Conservation (phyloP, 805 yeast genomes). For the Candida dajiaensis region DNA sequence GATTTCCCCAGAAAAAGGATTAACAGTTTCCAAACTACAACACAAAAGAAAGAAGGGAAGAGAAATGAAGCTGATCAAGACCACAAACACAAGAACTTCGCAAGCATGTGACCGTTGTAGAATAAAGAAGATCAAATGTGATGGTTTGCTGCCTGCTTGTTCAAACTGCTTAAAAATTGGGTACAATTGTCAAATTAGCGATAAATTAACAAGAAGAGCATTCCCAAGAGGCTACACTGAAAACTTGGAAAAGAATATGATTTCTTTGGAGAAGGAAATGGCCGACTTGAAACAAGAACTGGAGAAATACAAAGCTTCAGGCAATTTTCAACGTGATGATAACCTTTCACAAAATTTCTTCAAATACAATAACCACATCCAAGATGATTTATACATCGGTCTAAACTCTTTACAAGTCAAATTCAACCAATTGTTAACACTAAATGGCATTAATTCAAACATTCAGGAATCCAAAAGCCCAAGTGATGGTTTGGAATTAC, state of each 20-base stretch:
- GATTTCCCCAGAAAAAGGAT: background rate
- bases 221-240: slow-evolving; percentile 81
- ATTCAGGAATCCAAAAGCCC: slow-evolving; percentile 27
- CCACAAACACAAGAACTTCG: slow-evolving; percentile 42
- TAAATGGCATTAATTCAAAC: slow-evolving; percentile 12
- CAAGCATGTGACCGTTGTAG: slow-evolving; percentile 84
- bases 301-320: slow-evolving; percentile 19
- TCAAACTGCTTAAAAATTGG: slow-evolving; percentile 60
- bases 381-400: slow-evolving; percentile 21
- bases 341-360: slow-evolving; percentile 18
- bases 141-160: slow-evolving; percentile 63
- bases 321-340: background rate
- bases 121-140: slow-evolving; percentile 70
- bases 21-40: no score
- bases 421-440: slow-evolving; percentile 12
- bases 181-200: slow-evolving; percentile 65
- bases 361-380: slow-evolving; percentile 19
- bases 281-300: slow-evolving; percentile 32
- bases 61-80: slow-evolving; percentile 20
- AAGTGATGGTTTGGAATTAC: slow-evolving; percentile 20
- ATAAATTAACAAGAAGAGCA: slow-evolving; percentile 68
- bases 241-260: slow-evolving; percentile 57
- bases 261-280: slow-evolving; percentile 53
- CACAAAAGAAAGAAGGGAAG: background rate
- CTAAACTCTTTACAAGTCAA: slow-evolving; percentile 19